Evolutionary conservation across 202 grass and related monocot species (phyloP).

Genomic region (Setaria viridis): DNA sequence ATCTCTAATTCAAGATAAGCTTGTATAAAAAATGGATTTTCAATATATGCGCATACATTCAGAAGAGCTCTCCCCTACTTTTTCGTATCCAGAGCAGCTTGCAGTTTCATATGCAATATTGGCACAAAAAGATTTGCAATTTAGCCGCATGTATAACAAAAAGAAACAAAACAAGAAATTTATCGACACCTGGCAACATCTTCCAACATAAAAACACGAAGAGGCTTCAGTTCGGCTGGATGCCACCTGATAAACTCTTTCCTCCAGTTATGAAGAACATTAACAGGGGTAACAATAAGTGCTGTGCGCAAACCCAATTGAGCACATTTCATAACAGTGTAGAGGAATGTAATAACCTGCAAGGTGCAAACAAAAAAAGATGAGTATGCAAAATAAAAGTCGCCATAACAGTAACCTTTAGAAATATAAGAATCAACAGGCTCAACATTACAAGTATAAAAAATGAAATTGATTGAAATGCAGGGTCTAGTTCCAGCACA

Average conservation of each 20-base stretch:
- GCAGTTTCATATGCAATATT: neutral
- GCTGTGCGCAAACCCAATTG: slow-evolving; percentile 76
- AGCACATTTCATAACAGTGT: slow-evolving; percentile 74
- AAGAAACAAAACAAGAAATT: slow-evolving; percentile 35
- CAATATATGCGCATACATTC: neutral
- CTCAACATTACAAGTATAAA: neutral
- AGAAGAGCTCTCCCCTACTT: neutral
- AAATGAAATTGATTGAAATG: slow-evolving; percentile 5
- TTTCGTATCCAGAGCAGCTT: neutral
- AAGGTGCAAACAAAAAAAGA: slow-evolving; percentile 38
- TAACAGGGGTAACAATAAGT: slow-evolving; percentile 97
- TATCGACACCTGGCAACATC: slow-evolving; percentile 76
- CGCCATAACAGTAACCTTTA: neutral
- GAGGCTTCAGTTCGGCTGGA: slow-evolving; percentile 75
- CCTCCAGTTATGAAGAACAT: slow-evolving; percentile 98
- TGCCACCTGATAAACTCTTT: slow-evolving; percentile 90
- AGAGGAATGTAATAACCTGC: slow-evolving; percentile 99
- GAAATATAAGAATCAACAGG: slow-evolving; percentile 26
- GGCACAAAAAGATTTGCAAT: neutral
- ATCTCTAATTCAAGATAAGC: neutral
- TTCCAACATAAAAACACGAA: slow-evolving; percentile 87
- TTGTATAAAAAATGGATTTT: neutral
- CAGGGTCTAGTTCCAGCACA: slow-evolving; percentile 14
- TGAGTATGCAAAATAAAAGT: slow-evolving; percentile 35
- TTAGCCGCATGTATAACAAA: slow-evolving; percentile 28